Evolutionary conservation across 139 green algal genomes (phyloP).

Genomic region (Marvania coccoides): DNA sequence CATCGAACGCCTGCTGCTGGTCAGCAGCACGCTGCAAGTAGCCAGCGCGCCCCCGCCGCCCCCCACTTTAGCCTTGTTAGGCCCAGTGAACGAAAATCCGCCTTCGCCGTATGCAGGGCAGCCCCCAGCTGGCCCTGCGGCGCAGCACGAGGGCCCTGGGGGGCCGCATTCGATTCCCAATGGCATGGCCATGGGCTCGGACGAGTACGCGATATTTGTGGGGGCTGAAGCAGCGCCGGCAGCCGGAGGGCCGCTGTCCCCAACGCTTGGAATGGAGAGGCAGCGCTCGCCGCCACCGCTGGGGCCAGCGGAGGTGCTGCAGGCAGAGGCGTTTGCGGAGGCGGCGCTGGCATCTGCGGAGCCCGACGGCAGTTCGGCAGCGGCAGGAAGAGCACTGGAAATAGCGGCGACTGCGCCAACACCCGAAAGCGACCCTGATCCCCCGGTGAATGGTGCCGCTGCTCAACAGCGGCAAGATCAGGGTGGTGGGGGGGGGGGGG

Average conservation of each 20-base stretch:
- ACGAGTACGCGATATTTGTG: neutral
- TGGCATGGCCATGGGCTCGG: neutral
- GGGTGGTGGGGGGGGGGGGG: no score
- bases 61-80: slow-evolving; percentile 12
- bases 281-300: neutral
- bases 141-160: neutral
- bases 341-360: neutral
- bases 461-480: no score
- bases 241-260: neutral
- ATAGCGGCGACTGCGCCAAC: no score
- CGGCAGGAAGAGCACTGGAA: neutral
- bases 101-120: slow-evolving; percentile 3
- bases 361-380: neutral
- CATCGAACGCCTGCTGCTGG: slow-evolving; percentile 50
- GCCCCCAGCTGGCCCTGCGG: neutral
- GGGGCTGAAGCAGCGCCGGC: neutral
- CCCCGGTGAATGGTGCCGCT: no score
- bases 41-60: neutral
- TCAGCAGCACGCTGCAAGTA: slow-evolving; percentile 28
- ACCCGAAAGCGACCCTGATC: no score
- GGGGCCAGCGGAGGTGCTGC: neutral
- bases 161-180: neutral
- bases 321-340: slow-evolving; percentile 5
- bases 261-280: no score
- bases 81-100: slow-evolving; percentile 44